Evolutionary conservation across 768 basidiomycete genomes (phyloP), one percentile per base, ranked within the genome.

Genomic region (Tylopilus cervinicoccineus): DNA sequence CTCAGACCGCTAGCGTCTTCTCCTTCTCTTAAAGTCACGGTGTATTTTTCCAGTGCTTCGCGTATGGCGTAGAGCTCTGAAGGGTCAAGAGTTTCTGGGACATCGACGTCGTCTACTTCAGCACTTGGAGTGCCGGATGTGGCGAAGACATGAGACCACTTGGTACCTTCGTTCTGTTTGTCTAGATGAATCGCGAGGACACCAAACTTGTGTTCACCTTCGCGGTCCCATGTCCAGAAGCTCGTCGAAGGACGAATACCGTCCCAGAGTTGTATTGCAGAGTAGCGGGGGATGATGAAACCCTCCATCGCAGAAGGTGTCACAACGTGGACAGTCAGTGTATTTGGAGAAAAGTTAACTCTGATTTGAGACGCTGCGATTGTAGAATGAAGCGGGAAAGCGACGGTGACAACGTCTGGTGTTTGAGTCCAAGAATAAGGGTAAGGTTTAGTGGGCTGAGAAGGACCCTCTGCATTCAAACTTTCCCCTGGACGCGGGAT

Each of bases 391-490:
- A 96, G 75, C 6, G 90, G 82, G 60, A 98, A 83, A 0, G 83
- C 84, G 36, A 98, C 67, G 0, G 89, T 93, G 42, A 98, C 72
- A 1, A 88, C 80, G 62, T 93, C 91, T 1, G 80, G 65, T 5
- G 86, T 83, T 61, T 99, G 95, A 0, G 83, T 89, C 95, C 95
- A 99, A 2, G 91, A 90, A 67, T 93, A 97, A 0, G 93, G 87
- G 23, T 81, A 80, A 4, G 86, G 88, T 54, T 76, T 83, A 10
- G 67, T 62, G 2, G 70, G 70, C 17, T 67, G 61, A 6, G 58
- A 47, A 34, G 60, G 55, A 5, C 62, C 54, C 13, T 58, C 56
- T 22, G 39, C 55, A 52, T 84, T 80, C 38, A 85, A 63, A 50
- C 71, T 74, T 64, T 86, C 86, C 51, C 72, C 75, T 7, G 69